phyloP scores from a whole-genome alignment of 768 basidiomycete species.

The Termitomyces titanicus region DNA sequence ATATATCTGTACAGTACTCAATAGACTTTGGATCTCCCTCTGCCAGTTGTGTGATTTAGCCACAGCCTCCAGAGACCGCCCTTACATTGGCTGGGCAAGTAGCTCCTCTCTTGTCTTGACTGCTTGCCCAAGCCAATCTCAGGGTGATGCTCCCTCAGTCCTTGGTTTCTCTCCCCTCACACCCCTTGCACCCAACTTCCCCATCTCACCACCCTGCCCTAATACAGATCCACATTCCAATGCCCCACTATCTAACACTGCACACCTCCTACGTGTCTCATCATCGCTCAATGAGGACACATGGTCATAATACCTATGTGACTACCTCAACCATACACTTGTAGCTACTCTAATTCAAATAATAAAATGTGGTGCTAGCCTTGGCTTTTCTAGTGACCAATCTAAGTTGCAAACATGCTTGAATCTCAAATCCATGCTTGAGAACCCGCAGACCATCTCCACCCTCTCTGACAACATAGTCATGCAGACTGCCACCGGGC shows the following conservation, averaged over 20 bases:
- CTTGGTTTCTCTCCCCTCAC: not conserved
- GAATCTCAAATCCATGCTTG: not conserved
- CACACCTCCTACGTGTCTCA: no score
- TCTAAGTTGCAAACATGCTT: not conserved
- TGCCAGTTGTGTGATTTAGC: no score
- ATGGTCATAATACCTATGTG: no score
- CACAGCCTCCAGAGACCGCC: no score
- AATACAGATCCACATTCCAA: no score
- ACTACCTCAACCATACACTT: no score
- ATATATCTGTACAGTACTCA: no score
- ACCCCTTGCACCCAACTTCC: not conserved
- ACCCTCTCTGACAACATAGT: not conserved
- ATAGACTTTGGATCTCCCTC: no score
- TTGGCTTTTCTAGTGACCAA: not conserved
- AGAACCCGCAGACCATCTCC: accelerated
- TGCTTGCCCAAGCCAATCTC: not conserved
- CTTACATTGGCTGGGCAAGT: not conserved
- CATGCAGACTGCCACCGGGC: not conserved
- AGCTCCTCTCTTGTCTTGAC: not conserved
- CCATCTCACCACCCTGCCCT: not conserved
- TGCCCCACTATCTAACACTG: no score
- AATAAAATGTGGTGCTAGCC: no score
- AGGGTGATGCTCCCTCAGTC: not conserved
- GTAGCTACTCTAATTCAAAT: no score
- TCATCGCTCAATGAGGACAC: no score